Base-by-base conservation (phyloP, 116 monocot genomes). In the Dioscorea cayenensis region DNA sequence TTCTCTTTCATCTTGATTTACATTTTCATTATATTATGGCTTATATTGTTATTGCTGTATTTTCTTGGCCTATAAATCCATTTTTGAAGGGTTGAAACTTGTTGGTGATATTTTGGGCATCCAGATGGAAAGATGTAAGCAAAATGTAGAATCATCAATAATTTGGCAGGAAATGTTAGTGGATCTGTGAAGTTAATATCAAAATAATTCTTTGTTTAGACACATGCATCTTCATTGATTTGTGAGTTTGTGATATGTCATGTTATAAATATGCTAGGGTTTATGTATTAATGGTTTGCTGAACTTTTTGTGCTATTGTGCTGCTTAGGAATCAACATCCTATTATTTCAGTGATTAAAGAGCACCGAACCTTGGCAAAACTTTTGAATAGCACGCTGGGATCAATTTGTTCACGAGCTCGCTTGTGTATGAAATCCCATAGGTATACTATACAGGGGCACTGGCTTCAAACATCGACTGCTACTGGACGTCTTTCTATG, bases 391-490 rank as follows among this genome's bases (percentile, higher is more conserved):
- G 94, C 75, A 99, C 99, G 37, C 64, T 99, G 49, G 94, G 99
- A 36, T 99, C 99, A 52, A 87, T 99, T 70, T 91, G 85, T 74
- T 91, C 99, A 73, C 73, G 81, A 38, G 84, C 99, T 73, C 78
- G 72, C 28, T 75, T 99, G 66, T 87, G 83, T 80, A 51, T 70
- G 71, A 82, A 87, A 20, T 89, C 91, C 61, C 94, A 94, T 65
- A 99, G 78, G 77, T 89, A 99, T 80, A 82, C 75, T 78, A 77
- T 99, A 52, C 84, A 82, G n/a, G 99, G 94, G 14, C 90, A 79
- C 82, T 99, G 99, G 99, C 91, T 99, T 77, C 99, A 99, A 60
- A 88, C 89, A 18, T 94, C 99, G 72, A 94, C 99, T 64, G 89
- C 91, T 28, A 99, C 94, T 60, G 99, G 99, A 27, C 73, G 99